A percentile compares a stretch with the other conserved stretches of the same genome.
phyloP scores from a whole-genome alignment of 495 filamentous ascomycete genomes.

The Trypethelium eluteriae region DNA sequence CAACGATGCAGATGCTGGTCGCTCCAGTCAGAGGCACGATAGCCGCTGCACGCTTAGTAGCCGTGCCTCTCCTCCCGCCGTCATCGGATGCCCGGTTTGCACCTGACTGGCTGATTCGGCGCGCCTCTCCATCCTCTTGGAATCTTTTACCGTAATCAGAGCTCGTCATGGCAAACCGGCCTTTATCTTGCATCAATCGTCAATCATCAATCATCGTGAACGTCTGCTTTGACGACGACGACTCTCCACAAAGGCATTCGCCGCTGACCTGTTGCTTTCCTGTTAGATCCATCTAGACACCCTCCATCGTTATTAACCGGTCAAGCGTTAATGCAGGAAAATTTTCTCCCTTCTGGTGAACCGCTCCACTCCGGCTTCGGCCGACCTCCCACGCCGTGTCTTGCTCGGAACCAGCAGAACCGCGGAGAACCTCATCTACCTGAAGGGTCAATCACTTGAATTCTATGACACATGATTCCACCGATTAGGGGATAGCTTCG shows the following conservation, averaged over 20 bases:
- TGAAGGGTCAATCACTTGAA: not conserved
- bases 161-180: slow-evolving; percentile 7
- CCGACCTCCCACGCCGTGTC: not conserved
- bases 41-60: slow-evolving; percentile 1
- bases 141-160: slow-evolving; percentile 10
- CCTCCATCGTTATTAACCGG: too few species aligned
- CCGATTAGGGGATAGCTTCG: not conserved
- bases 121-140: not conserved
- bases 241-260: too few species aligned
- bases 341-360: not conserved
- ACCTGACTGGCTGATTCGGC: not conserved
- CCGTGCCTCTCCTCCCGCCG: not conserved
- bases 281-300: too few species aligned
- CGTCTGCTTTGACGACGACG: not conserved
- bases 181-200: not conserved
- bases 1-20: too few species aligned
- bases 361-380: not conserved
- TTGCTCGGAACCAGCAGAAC: not conserved
- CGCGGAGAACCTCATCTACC: not conserved
- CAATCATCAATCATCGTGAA: not conserved
- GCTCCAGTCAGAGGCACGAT: not conserved
- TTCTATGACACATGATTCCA: slow-evolving; percentile 6
- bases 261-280: too few species aligned
- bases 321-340: not conserved
- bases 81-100: not conserved